Base-by-base conservation (phyloP, 2,329 filamentous ascomycete species). In the Lasiodiplodia sp. region DNA sequence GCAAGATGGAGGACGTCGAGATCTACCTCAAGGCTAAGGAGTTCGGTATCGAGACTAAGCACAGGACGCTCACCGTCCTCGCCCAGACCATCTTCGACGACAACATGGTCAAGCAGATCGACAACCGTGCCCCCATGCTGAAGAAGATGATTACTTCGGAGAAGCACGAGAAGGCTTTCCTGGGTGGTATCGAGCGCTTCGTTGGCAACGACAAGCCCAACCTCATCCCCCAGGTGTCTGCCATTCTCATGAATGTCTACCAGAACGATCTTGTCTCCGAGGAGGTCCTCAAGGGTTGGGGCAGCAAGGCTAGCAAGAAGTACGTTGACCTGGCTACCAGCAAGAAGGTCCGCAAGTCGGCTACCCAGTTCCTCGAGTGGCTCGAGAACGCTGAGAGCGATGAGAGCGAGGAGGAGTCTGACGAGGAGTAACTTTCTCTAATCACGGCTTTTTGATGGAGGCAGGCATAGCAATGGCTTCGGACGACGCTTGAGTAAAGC, bases 21-120 rank as follows among this genome's bases (percentile, higher is more conserved):
- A 93, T 99, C 79, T 98, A 97, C 82, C 84, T 96, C 83, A 98
- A 99, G 87, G 95, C 95, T 72, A 96, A 97, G 85, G 96, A 98
- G 75, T 86, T 98, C 68, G 94, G 94, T 75, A 96, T 99, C 72
- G 95, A 97, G 83, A 82, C 83, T 83, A 99, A 98, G 89, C 92
- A 97, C 86, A 94, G 92, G 83, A 97, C 94, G 60, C 87, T 97
- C 68, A 88, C 94, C 68, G 94, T 99, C 69, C 90, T 99, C 55
- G 93, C 94, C 60, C 94, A 97, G 86, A 95, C 93, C 73, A 87
- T 99, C 74, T 99, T 99, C 80, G 90, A 97, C 79, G 91, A 97
- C 77, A 91, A 93, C 80, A 94, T 98, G 72, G 86, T 91, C 79
- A 89, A 92, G 80, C 93, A 99, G 84, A 94, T 99, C 71, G 88